Evolutionary conservation across 306 rosid species (phyloP), one percentile per base, ranked within the genome.

Genomic region (Sesbania bispinosa): DNA sequence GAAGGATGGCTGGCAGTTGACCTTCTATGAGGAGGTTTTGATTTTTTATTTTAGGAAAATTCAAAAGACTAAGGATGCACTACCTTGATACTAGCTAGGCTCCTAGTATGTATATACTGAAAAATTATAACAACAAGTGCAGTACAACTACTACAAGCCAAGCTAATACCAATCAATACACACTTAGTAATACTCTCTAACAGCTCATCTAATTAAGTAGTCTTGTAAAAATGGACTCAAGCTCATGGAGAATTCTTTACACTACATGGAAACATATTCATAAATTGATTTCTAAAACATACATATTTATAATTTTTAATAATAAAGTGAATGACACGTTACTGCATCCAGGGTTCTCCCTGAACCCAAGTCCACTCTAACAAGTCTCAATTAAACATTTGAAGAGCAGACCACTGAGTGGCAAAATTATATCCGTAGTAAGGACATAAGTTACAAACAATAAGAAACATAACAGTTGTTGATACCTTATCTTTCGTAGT

Each of bases 401-500:
- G 46, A 62, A 66, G 16, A 74, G 58, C 32, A 54, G 35, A 60
- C 67, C 52, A 71, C 10, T 29, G 41, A 21, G 41, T 10, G 20
- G 62, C 46, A 29, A 38, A 52, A 45, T 11, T 54, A 39, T 45
- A 66, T 43, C 39, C 66, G 43, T 54, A 32, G 39, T 14, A 53
- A 74, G 35, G 29, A 30, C 7, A 29, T 6, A 52, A 6, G 30
- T 46, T 21, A 67, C 29, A 60, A 35, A n/a, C n/a, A n/a, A 63
- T 73, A 14, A 23, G 47, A 73, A 76, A 69, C 39, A 75, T 53
- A 35, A 21, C 23, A 19, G 53, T 18, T 15, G 14, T 32, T 13
- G 55, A 67, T 83, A 92, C 98, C 98, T 90, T 79, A 92, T 85
- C 83, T 83, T 90, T 64, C 70, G 85, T 11, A 92, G 86, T 0